Percentiles rank a stretch among this genome's conserved stretches.
Conservation (phyloP, 768 basidiomycete species). For the Sporobolomyces phaffii region DNA sequence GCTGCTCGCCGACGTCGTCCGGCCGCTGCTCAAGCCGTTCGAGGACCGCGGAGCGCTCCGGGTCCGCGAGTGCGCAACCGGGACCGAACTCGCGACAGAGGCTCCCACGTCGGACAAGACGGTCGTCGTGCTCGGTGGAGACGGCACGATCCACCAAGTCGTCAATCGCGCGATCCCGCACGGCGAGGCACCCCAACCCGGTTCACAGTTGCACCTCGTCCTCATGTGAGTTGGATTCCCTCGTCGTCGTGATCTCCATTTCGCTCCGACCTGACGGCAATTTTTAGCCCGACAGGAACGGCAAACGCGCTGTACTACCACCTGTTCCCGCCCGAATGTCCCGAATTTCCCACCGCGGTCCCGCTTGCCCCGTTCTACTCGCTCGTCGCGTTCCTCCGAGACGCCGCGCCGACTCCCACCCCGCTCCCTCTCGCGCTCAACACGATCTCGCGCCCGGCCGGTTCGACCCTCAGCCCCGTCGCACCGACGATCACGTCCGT, state of each 20-base stretch:
- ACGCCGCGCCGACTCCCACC: constrained; percentile 54
- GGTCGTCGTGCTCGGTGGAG: constrained; percentile 58
- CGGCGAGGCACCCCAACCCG: neutral
- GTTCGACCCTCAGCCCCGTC: constrained; percentile 35
- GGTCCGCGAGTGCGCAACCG: no score
- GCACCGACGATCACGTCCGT: constrained; percentile 58
- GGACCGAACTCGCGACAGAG: constrained; percentile 15
- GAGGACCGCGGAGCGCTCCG: neutral
- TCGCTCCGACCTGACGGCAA: constrained; percentile 46
- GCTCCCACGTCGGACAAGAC: neutral
- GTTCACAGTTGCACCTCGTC: constrained; percentile 1
- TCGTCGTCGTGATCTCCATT: no score
- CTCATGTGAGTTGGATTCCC: constrained; percentile 19
- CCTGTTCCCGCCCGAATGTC: constrained; percentile 56
- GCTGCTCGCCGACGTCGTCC: constrained; percentile 4
- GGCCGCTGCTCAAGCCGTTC: neutral
- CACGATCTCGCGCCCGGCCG: constrained; percentile 44
- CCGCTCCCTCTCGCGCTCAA: constrained; percentile 50
- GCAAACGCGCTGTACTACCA: constrained; percentile 85
- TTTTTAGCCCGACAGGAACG: constrained; percentile 63
- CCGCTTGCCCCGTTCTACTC: constrained; percentile 16
- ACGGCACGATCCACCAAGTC: constrained; percentile 87
- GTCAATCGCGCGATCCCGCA: constrained; percentile 56
- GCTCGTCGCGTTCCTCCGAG: constrained; percentile 46
- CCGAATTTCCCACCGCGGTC: neutral